Evolutionary conservation across 2,329 filamentous ascomycete genomes (phyloP), one percentile per base, ranked within the genome.

Genomic region (Nothophaeocryptopus gaeumannii): DNA sequence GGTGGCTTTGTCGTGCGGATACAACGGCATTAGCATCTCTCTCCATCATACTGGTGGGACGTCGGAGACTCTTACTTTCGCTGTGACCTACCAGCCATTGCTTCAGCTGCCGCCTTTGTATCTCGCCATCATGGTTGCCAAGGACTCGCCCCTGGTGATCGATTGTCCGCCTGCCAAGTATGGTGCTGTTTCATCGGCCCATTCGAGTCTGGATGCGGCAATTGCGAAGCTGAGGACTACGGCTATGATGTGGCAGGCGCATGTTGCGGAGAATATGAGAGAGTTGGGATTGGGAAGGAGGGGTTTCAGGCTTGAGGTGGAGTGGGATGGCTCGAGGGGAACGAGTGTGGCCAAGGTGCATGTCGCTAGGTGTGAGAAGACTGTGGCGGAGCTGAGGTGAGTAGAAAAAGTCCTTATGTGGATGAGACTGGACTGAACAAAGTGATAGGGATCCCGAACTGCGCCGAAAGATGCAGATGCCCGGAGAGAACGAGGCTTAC

Each of bases 221-320:
- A 58, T 66, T 33, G 58, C 60, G 7, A 68, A 68, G 56, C 55
- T 67, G 10, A 60, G 65, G n/a, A 66, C 64, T 58, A 61, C 64
- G 5, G 64, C 66, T 2, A 66, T 65, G 51, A 67, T 67, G 64
- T 67, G 65, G 65, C 64, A 68, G 47, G 64, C 65, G 11, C 56
- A 65, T 55, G 66, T 63, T n/a, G 66, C 64, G 1, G 64, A 67
- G 49, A 63, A 67, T 34, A 46, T 67, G 55, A 58, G 60, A 1
- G 16, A 46, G 13, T 62, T 63, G 42, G 61, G 61, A 3, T 54
- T 63, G 13, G 64, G 61, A 14, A 43, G 64, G 34, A 59, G 64
- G 9, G 54, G 60, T 1, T 67, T 68, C 43, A 51, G 66, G 8
- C 43, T 68, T 7, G 66, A 68, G n/a, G 65, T 67, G 37, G 63